phyloP scores from a whole-genome alignment of 2,329 filamentous ascomycete species.

The Calycina herbarum region DNA sequence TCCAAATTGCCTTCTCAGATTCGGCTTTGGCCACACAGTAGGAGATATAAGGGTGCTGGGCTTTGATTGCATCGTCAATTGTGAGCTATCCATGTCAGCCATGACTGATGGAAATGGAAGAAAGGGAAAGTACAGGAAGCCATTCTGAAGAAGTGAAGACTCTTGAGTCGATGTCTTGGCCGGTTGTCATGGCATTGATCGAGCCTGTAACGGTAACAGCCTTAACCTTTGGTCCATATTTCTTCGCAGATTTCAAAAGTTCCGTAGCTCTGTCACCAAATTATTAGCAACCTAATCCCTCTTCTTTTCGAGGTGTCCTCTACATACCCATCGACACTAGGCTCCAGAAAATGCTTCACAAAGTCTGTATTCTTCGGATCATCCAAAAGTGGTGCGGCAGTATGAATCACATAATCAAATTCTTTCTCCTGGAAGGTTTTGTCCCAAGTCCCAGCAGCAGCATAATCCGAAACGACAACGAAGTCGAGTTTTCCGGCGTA shows the following conservation, averaged over 20 bases:
- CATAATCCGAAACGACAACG: conserved; percentile 36
- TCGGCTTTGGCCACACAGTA: conserved; percentile 37
- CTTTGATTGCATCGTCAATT: conserved; percentile 28
- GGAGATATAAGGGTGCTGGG: conserved; percentile 31
- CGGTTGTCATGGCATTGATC: conserved; percentile 34
- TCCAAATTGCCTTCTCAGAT: conserved; percentile 36
- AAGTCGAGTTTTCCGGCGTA: conserved; percentile 35
- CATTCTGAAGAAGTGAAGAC: conserved; percentile 30
- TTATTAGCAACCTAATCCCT: neutral
- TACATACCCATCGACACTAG: conserved; percentile 33
- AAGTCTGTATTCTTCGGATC: conserved; percentile 35
- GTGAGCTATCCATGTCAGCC: conserved; percentile 21
- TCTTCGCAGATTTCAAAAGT: conserved; percentile 34
- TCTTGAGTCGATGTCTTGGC: conserved; percentile 30
- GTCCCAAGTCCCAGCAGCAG: conserved; percentile 33
- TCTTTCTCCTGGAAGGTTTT: conserved; percentile 30
- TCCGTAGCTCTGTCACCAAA: conserved; percentile 27
- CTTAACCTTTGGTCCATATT: conserved; percentile 34
- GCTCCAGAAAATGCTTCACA: conserved; percentile 34
- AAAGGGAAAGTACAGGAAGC: conserved; percentile 25
- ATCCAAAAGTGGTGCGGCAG: conserved; percentile 37
- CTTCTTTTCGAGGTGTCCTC: too few species aligned
- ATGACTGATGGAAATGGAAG: neutral
- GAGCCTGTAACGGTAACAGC: conserved; percentile 37
- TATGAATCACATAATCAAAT: conserved; percentile 38